A percentile compares a stretch with the other conserved stretches of the same genome.
Conservation (phyloP, 179 eudicot species). For the Silene coronaria region DNA sequence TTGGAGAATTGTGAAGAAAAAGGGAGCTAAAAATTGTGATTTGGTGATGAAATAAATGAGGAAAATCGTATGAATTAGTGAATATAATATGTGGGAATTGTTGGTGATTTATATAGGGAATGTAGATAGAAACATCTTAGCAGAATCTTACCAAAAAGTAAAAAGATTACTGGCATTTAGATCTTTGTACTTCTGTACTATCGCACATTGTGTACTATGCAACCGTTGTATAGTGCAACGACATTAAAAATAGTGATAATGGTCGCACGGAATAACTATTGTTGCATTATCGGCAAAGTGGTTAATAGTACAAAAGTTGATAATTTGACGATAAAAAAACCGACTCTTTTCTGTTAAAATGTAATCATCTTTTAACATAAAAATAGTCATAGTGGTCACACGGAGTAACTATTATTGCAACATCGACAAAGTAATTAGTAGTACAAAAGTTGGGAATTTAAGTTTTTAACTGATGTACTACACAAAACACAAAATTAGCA, state of each 20-base stretch:
- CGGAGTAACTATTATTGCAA: neutral
- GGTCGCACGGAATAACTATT: too few species aligned
- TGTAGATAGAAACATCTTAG: neutral
- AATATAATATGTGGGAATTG: neutral
- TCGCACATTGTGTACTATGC: too few species aligned
- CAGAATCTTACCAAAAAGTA: neutral
- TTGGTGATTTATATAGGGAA: constrained; percentile 10
- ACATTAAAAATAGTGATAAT: too few species aligned
- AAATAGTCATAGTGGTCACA: too few species aligned
- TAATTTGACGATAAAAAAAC: too few species aligned
- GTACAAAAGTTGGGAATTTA: neutral
- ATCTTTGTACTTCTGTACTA: neutral
- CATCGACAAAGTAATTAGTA: neutral
- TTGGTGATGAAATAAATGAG: constrained; percentile 1
- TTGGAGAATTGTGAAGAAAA: neutral
- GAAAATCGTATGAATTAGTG: neutral
- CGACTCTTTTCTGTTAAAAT: too few species aligned
- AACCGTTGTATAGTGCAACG: too few species aligned
- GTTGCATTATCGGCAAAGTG: too few species aligned
- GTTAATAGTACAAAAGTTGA: too few species aligned
- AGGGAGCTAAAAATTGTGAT: neutral
- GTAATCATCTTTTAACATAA: too few species aligned
- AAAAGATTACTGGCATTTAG: neutral
- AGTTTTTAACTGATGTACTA: constrained; percentile 1
- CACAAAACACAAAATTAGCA: neutral